These are phyloP conservation scores for Cladosporium sp. DNA, from an alignment of 2,329 filamentous ascomycete species.

Conservation along the genomic window DNA sequence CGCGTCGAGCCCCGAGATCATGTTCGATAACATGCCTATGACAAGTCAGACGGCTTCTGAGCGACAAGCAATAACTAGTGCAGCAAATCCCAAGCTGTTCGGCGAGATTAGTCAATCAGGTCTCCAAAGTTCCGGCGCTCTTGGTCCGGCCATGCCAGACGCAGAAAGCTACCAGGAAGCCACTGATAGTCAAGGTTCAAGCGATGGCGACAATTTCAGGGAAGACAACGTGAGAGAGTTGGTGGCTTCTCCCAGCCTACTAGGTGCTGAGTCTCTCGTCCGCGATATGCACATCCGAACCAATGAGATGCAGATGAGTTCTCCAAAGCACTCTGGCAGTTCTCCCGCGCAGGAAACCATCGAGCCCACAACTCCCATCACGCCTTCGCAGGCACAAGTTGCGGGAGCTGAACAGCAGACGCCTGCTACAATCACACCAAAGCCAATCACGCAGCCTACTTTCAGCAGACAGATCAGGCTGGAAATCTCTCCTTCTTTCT, in stretches of 20 bases:
- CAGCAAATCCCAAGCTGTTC: conserved; percentile 46
- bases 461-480: conserved; percentile 44
- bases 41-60: conserved; percentile 25
- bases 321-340: conserved; percentile 33
- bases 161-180: conserved; percentile 19
- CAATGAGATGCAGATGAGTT: conserved; percentile 34
- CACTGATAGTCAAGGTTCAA: conserved; percentile 6
- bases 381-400: conserved; percentile 14
- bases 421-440: conserved; percentile 27
- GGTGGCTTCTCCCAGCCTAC: conserved; percentile 35
- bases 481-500: conserved; percentile 42
- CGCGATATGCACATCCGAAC: conserved; percentile 37
- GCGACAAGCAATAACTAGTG: conserved; percentile 15
- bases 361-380: conserved; percentile 36
- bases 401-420: conserved; percentile 19
- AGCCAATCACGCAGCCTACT: conserved; percentile 18
- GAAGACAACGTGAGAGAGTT: neutral
- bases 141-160: conserved; percentile 16
- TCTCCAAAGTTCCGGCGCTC: conserved; percentile 45
- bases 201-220: conserved; percentile 8
- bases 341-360: conserved; percentile 33
- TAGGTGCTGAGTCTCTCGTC: conserved; percentile 46
- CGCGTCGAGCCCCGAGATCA: conserved; percentile 35
- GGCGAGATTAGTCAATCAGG: conserved; percentile 58
- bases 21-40: conserved; percentile 33